phyloP scores from a whole-genome alignment of 805 yeast species.

The Saccharomycopsis babjevae region DNA sequence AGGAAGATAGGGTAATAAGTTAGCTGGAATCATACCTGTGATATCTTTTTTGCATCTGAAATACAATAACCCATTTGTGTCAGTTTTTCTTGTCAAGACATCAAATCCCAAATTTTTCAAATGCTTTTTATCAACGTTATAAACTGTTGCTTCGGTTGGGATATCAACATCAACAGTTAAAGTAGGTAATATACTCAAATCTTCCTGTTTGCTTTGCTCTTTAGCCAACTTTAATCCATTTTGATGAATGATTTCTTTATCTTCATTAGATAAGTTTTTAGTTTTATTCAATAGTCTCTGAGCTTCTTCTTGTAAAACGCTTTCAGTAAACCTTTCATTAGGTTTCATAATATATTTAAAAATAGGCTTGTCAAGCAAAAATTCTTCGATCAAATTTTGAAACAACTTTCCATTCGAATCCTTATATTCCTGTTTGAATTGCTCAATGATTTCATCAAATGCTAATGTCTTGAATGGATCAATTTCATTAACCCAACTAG shows the following conservation, averaged over 20 bases:
- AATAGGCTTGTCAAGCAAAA: slow-evolving; percentile 43
- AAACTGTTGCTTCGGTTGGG: slow-evolving; percentile 39
- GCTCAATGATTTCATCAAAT: slow-evolving; percentile 47
- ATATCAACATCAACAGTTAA: slow-evolving; percentile 62
- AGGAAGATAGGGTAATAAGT: slow-evolving; percentile 60
- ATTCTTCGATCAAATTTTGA: slow-evolving; percentile 43
- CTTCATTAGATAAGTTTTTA: slow-evolving; percentile 39
- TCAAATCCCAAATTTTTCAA: slow-evolving; percentile 18
- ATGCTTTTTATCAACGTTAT: slow-evolving; percentile 28
- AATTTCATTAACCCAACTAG: slow-evolving; percentile 76
- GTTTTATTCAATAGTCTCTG: slow-evolving; percentile 37
- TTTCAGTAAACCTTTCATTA: slow-evolving; percentile 40
- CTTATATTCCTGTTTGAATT: slow-evolving; percentile 53
- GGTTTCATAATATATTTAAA: slow-evolving; percentile 78
- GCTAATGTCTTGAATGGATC: slow-evolving; percentile 64
- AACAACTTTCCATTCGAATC: slow-evolving; percentile 47
- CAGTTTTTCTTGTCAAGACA: slow-evolving; percentile 42
- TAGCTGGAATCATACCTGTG: slow-evolving; percentile 41
- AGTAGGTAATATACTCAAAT: slow-evolving; percentile 72
- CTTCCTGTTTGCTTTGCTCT: slow-evolving; percentile 60
- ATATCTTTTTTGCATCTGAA: slow-evolving; percentile 57
- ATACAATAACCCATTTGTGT: slow-evolving; percentile 76
- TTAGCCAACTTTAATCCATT: slow-evolving; percentile 52
- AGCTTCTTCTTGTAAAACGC: slow-evolving; percentile 46
- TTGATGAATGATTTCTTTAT: slow-evolving; percentile 44